Conservation (phyloP, 495 filamentous ascomycete genomes). For the Platismatia glauca region DNA sequence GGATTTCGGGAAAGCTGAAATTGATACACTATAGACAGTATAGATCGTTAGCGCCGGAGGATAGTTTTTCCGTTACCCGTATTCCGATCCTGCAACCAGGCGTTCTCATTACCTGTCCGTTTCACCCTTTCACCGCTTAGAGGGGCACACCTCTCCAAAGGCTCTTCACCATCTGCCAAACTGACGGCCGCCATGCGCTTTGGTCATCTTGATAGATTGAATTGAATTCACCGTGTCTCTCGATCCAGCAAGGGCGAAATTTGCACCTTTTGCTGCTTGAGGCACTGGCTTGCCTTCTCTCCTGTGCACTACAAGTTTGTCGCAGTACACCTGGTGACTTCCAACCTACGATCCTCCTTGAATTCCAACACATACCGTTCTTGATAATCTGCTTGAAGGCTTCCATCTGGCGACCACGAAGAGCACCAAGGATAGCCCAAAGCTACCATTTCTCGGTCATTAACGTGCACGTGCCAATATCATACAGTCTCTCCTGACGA, state of each 20-base stretch:
- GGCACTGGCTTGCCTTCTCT: slow-evolving; percentile 1
- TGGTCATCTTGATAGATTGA: background rate
- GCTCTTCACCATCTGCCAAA: background rate
- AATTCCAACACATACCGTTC: background rate
- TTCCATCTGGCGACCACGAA: background rate
- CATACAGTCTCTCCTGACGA: background rate
- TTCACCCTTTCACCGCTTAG: background rate
- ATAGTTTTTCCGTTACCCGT: slow-evolving; percentile 1
- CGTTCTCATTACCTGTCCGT: background rate
- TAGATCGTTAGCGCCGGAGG: background rate
- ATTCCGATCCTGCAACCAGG: background rate
- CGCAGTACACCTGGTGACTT: background rate
- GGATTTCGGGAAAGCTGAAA: too few species aligned
- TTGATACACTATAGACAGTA: too few species aligned
- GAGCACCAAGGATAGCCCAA: background rate
- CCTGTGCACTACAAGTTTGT: background rate
- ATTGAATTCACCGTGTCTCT: background rate
- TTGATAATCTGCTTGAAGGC: background rate
- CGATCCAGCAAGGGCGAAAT: background rate
- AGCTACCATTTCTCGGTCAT: background rate
- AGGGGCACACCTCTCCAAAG: background rate
- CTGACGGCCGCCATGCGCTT: background rate
- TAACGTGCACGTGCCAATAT: background rate
- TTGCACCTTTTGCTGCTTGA: background rate
- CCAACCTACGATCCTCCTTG: background rate